A percentile compares a stretch with the other conserved stretches of the same genome.
Conservation (phyloP, 1,284 basidiomycete genomes). For the Leccinum pallidistipes region DNA sequence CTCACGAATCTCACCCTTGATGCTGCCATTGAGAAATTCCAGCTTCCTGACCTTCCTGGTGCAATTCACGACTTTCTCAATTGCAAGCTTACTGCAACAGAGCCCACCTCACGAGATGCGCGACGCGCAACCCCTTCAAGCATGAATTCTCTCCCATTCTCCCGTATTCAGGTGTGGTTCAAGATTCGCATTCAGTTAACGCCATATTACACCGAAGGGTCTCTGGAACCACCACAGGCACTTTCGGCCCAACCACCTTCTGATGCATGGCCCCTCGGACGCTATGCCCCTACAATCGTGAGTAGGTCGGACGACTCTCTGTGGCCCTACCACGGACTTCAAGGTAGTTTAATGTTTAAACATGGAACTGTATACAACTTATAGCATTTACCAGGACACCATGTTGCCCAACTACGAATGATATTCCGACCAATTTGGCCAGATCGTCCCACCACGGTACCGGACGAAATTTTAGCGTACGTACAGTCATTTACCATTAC, state of each 20-base stretch:
- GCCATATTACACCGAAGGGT: neutral
- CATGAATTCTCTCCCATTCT: neutral
- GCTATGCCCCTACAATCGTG: neutral
- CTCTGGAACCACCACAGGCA: neutral
- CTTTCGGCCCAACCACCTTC: neutral
- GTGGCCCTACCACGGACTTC: neutral
- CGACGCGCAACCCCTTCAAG: neutral
- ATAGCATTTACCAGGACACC: neutral
- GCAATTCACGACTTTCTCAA: neutral
- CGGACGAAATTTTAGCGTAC: neutral
- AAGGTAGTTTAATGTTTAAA: neutral
- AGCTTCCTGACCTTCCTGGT: neutral
- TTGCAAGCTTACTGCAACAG: neutral
- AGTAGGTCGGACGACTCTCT: neutral
- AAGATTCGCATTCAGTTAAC: neutral
- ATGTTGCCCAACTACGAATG: neutral
- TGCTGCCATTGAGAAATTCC: too few species aligned
- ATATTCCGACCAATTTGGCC: neutral
- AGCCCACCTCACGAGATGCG: neutral
- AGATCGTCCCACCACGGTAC: neutral
- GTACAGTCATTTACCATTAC: too few species aligned
- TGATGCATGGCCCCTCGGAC: neutral
- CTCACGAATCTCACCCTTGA: too few species aligned
- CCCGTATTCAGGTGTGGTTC: neutral
- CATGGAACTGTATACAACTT: neutral